phyloP scores from a whole-genome alignment of 108 stramenopile species.

The Skeletonema grethae region DNA sequence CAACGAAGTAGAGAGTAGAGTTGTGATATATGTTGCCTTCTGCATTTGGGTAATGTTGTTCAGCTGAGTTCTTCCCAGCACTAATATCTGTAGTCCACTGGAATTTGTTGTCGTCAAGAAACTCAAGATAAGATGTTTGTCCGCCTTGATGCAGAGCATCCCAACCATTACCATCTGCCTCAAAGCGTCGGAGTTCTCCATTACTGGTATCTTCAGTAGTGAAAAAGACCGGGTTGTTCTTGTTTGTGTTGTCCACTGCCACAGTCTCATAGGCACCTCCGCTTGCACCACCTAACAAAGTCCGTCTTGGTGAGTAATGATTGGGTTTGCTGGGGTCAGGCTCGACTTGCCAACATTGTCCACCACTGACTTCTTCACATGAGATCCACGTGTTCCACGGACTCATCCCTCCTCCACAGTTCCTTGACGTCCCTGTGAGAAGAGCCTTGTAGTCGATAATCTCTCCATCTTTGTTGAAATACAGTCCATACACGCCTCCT shows the following conservation, averaged over 20 bases:
- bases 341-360: slow-evolving; percentile 11
- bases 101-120: neutral
- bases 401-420: slow-evolving; percentile 50
- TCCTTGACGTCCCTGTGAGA: slow-evolving; percentile 40
- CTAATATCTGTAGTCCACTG: slow-evolving; percentile 11
- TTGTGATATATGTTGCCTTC: slow-evolving; percentile 57
- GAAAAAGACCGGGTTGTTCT: slow-evolving; percentile 46
- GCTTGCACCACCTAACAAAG: neutral
- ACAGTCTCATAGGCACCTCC: slow-evolving; percentile 15
- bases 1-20: slow-evolving; percentile 42
- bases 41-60: slow-evolving; percentile 8
- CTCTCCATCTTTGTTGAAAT: slow-evolving; percentile 48
- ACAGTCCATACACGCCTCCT: slow-evolving; percentile 58
- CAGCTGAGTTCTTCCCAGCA: slow-evolving; percentile 16
- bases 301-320: neutral
- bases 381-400: slow-evolving; percentile 5
- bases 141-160: slow-evolving; percentile 6
- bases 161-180: slow-evolving; percentile 7
- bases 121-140: neutral
- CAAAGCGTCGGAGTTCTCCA: slow-evolving; percentile 38
- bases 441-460: slow-evolving; percentile 44
- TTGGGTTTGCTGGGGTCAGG: slow-evolving; percentile 1
- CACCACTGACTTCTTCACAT: neutral
- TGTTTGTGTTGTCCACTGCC: slow-evolving; percentile 54
- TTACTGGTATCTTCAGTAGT: slow-evolving; percentile 51